A percentile compares a stretch with the other conserved stretches of the same genome.
Evolutionary conservation across 441 rosid species (phyloP).

Genomic region (Geranium incanum): DNA sequence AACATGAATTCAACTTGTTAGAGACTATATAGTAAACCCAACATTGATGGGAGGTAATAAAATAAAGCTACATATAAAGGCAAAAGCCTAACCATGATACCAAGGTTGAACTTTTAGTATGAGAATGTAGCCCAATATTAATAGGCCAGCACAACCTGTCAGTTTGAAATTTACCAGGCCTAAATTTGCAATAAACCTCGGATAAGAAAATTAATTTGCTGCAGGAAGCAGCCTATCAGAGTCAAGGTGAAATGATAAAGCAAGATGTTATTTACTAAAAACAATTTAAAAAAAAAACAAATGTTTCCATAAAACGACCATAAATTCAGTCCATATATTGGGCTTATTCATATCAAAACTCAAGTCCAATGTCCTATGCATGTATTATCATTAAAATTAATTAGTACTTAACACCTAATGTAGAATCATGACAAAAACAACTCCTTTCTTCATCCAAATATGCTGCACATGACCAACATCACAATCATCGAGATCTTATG

Average conservation of each 20-base stretch:
- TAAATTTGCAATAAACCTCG: not conserved
- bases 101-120: no score
- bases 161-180: not conserved
- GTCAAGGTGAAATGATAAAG: not conserved
- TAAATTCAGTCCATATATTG: not conserved
- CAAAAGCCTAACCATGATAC: no score
- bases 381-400: not conserved
- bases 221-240: not conserved
- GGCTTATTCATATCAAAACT: slow-evolving; percentile 1
- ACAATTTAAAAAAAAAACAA: not conserved
- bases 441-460: not conserved
- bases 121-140: no score
- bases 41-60: no score
- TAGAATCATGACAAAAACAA: not conserved
- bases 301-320: not conserved
- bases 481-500: not conserved
- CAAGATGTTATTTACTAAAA: not conserved
- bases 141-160: no score
- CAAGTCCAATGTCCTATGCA: not conserved
- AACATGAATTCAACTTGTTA: not conserved
- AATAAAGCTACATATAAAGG: no score
- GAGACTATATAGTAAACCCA: no score
- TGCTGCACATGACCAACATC: not conserved
- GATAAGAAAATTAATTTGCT: not conserved
- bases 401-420: not conserved